Conservation (phyloP, 805 yeast species). For the Myxozyma monticola region DNA sequence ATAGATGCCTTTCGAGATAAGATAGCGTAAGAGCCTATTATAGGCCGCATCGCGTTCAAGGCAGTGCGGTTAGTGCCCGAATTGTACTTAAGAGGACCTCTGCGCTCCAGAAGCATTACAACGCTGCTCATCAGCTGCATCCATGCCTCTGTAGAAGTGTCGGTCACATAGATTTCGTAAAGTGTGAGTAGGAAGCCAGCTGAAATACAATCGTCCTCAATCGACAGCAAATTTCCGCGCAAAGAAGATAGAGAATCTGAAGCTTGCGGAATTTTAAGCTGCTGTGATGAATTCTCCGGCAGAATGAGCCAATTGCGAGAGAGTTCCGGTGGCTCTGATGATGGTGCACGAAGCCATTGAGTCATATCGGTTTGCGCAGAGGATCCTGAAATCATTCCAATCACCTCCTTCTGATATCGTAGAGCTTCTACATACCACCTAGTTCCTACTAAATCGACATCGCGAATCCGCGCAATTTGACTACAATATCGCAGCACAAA, state of each 20-base stretch:
- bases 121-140: neutral
- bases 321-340: too few relatives aligned
- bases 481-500: slow-evolving; percentile 14
- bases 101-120: neutral
- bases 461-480: neutral
- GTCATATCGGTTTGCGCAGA: too few relatives aligned
- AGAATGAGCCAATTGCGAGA: too few relatives aligned
- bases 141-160: neutral
- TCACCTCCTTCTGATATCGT: slow-evolving; percentile 8
- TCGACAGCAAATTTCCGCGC: too few relatives aligned
- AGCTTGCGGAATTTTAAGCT: too few relatives aligned
- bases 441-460: slow-evolving; percentile 7
- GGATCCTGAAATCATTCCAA: neutral
- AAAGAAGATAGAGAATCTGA: neutral
- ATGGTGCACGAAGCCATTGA: too few relatives aligned
- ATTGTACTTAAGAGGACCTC: neutral
- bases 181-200: slow-evolving; percentile 16
- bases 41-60: neutral
- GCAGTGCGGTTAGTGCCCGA: neutral
- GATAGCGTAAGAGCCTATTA: neutral
- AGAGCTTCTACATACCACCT: slow-evolving; percentile 15
- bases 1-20: neutral
- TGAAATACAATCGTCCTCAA: slow-evolving; percentile 11
- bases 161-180: slow-evolving; percentile 7
- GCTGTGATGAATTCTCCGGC: too few relatives aligned